A percentile compares a stretch with the other conserved stretches of the same genome.
Evolutionary conservation across 139 green algal species (phyloP).

Genomic region (Tetradesmus lagerheimii): DNA sequence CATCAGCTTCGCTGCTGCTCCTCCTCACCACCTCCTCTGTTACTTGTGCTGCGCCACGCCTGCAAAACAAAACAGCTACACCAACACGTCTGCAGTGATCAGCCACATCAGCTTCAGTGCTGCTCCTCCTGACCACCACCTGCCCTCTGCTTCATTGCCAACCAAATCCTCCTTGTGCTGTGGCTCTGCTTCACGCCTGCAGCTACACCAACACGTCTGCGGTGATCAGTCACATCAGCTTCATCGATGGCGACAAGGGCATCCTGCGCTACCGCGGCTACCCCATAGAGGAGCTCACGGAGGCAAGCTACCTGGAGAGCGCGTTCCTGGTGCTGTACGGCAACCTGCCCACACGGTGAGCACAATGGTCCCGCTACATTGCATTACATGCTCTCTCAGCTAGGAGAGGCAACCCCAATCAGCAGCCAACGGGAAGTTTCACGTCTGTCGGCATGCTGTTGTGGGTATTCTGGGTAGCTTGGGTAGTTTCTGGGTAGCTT

Average conservation of each 20-base stretch:
- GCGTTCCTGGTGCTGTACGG: constrained; percentile 92
- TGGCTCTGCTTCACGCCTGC: neutral
- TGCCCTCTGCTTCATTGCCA: neutral
- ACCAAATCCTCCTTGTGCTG: neutral
- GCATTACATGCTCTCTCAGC: too few species aligned
- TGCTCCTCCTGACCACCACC: neutral
- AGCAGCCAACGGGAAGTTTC: too few species aligned
- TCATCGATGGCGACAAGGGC: constrained; percentile 97
- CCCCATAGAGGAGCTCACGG: constrained; percentile 88
- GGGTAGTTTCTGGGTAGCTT: too few species aligned
- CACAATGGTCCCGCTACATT: too few species aligned
- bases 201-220: neutral
- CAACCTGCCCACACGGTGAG: constrained; percentile 69
- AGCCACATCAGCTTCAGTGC: constrained; percentile 97
- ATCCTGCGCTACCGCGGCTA: constrained; percentile 50
- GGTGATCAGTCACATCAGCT: constrained; percentile 91
- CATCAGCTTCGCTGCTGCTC: too few species aligned
- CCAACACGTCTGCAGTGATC: constrained; percentile 94
- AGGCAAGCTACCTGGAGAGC: constrained; percentile 85
- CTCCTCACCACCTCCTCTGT: too few species aligned
- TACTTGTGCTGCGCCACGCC: too few species aligned
- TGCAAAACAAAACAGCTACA: constrained; percentile 88
- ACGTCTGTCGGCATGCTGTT: too few species aligned
- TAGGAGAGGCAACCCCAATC: too few species aligned
- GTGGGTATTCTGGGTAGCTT: too few species aligned